Percentiles rank a stretch among this genome's conserved stretches.
These are phyloP conservation scores for Chenopodium album DNA, from an alignment of 148 eudicot species.

Conservation along the genomic window DNA sequence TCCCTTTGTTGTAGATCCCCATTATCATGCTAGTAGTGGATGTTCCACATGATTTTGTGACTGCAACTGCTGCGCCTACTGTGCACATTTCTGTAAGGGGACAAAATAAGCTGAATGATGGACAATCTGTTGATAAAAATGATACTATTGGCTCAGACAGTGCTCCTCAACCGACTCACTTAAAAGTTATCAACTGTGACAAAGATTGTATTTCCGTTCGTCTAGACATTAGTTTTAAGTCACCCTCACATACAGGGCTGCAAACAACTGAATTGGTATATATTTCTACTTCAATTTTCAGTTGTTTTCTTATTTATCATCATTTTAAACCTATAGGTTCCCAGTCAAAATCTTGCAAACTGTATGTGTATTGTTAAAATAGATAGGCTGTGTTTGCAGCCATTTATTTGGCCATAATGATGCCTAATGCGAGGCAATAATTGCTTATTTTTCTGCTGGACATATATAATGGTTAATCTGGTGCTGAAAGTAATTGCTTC, in stretches of 20 bases:
- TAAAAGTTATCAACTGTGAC: constrained; percentile 33
- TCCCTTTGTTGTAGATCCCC: constrained; percentile 59
- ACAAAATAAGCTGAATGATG: constrained; percentile 39
- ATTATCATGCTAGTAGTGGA: constrained; percentile 98
- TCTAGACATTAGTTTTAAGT: constrained; percentile 89
- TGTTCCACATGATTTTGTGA: constrained; percentile 74
- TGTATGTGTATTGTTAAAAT: neutral
- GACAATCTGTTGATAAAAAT: constrained; percentile 33
- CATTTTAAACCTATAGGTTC: constrained; percentile 10
- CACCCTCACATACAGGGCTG: constrained; percentile 92
- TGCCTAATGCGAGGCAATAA: neutral
- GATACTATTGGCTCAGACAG: constrained; percentile 42
- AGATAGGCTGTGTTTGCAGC: neutral
- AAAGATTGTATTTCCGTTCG: constrained; percentile 69
- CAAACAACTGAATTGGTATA: constrained; percentile 91
- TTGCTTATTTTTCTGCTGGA: neutral
- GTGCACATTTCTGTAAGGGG: constrained; percentile 42
- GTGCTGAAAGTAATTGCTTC: neutral
- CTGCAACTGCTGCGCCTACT: constrained; percentile 39
- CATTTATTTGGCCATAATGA: neutral
- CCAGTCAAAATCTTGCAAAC: neutral
- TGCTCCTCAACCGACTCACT: constrained; percentile 37
- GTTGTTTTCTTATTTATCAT: constrained; percentile 8
- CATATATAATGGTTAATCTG: constrained; percentile 6
- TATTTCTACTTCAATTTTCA: constrained; percentile 9